These are phyloP conservation scores for Dictyophora rubrovolvata DNA, from an alignment of 768 basidiomycete genomes.

Conservation along the genomic window DNA sequence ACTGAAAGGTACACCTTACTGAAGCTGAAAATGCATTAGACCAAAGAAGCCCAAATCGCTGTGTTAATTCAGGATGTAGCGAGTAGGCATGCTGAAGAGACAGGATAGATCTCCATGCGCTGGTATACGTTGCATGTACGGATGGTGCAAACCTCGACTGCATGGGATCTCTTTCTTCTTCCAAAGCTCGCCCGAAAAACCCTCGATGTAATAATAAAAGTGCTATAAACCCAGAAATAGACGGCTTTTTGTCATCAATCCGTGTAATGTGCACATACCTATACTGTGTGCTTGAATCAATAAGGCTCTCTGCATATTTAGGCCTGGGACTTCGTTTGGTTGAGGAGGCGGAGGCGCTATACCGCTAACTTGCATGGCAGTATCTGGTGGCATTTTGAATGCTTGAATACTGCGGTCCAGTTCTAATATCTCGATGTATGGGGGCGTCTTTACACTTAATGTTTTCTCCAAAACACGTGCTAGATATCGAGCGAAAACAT, in stretches of 20 bases:
- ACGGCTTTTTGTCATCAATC: background rate
- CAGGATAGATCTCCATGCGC: slow-evolving; percentile 55
- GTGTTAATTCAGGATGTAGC: slow-evolving; percentile 29
- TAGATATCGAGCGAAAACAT: slow-evolving; percentile 28
- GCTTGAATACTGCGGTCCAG: slow-evolving; percentile 40
- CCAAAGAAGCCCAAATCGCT: slow-evolving; percentile 47
- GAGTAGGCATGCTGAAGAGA: slow-evolving; percentile 35
- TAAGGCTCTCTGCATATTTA: slow-evolving; percentile 3
- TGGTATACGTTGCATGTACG: slow-evolving; percentile 62
- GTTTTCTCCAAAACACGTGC: slow-evolving; percentile 61
- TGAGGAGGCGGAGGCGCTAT: background rate
- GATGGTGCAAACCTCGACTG: slow-evolving; percentile 59
- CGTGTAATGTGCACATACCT: background rate
- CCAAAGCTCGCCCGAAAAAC: slow-evolving; percentile 64
- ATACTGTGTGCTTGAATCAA: background rate
- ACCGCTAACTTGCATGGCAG: background rate
- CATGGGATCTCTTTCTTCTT: slow-evolving; percentile 41
- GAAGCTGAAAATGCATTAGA: slow-evolving; percentile 55
- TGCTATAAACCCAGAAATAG: slow-evolving; percentile 27
- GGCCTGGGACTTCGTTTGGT: slow-evolving; percentile 1
- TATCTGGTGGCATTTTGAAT: background rate
- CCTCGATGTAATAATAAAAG: slow-evolving; percentile 61
- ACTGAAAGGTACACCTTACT: slow-evolving; percentile 28
- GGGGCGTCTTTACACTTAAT: slow-evolving; percentile 53
- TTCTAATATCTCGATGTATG: slow-evolving; percentile 51